Evolutionary conservation across 2,329 filamentous ascomycete species (phyloP).

Genomic region (Verruconis gallopava): DNA sequence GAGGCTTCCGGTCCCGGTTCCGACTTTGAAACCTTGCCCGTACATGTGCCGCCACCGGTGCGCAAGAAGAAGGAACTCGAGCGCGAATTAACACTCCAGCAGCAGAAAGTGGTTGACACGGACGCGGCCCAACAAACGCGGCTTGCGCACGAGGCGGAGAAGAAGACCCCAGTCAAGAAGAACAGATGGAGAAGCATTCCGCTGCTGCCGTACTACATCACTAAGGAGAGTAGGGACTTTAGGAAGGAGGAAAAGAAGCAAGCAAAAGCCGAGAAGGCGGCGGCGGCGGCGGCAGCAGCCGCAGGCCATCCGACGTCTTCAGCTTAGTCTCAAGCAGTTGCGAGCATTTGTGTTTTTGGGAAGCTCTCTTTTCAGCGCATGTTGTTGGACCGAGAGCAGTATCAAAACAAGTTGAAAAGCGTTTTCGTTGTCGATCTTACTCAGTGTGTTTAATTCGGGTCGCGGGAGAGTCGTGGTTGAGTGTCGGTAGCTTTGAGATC

Average conservation of each 20-base stretch:
- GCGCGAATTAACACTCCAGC: neutral
- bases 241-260: neutral
- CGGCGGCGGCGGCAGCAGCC: too few relatives aligned
- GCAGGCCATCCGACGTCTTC: too few relatives aligned
- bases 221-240: neutral
- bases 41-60: neutral
- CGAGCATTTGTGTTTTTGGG: too few relatives aligned
- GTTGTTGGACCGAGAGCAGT: too few relatives aligned
- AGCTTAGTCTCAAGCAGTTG: too few relatives aligned
- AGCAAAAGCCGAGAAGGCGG: neutral
- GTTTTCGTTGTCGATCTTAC: too few relatives aligned
- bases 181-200: neutral
- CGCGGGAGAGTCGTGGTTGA: too few relatives aligned
- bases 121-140: neutral
- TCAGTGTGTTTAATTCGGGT: too few relatives aligned
- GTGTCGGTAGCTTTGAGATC: too few relatives aligned
- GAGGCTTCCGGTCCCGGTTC: neutral
- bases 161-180: neutral
- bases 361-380: too few relatives aligned
- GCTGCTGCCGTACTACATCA: constrained; percentile 1
- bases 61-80: neutral
- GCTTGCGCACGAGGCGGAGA: neutral
- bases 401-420: too few relatives aligned
- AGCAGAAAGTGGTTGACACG: neutral
- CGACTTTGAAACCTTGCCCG: neutral